Base-by-base conservation (phyloP, 2,329 filamentous ascomycete species). In the Neofusicoccum ribis region DNA sequence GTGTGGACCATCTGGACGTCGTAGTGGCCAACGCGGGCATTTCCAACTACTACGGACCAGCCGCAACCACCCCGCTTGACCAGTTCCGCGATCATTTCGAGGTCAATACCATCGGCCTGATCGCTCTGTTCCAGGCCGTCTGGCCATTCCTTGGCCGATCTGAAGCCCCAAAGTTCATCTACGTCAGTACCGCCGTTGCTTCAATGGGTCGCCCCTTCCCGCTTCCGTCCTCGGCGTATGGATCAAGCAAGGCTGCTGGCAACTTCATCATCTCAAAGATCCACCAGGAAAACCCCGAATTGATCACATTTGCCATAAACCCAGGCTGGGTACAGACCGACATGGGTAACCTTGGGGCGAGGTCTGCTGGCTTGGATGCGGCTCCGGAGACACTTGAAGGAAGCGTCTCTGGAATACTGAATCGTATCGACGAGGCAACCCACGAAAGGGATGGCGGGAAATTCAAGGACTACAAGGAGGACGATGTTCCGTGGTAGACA, bases 61-160 rank as follows among this genome's bases (percentile, higher is more conserved):
- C 43, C 9, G 43, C 23, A 5, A 37, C 41, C 5, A 60, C 56
- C 2, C 27, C 56, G 31, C 56, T 47, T 1, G 27, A 47, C 2
- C 8, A 37, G 11, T 37, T 59, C 41, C 62, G 62, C 37, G 50
- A 56, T 12, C 62, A 64, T 39, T 54, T 58, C 37, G 50, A 64
- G 12, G 31, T 77, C 20, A 78, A 75, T 27, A 72, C 74, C 43
- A 78, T 80, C n/a, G 79, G 79, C n/a, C 76, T 77, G 37, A 73
- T 80, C 0, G 70, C 79, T 3, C 74, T 78, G 0, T 77, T 79
- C 47, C 62, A 64, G 43, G 27, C 50, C 14, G 50, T 69, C 78
- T 49, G 75, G 76, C 44, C 72, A 76, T 7, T 66, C 72, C 47
- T 79, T 74, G 76, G 73, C 5, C n/a, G n/a, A 6, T 60, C 56